Evolutionary conservation across 73 alveolate species (phyloP).

Genomic region (Durusdinium trenchii): DNA sequence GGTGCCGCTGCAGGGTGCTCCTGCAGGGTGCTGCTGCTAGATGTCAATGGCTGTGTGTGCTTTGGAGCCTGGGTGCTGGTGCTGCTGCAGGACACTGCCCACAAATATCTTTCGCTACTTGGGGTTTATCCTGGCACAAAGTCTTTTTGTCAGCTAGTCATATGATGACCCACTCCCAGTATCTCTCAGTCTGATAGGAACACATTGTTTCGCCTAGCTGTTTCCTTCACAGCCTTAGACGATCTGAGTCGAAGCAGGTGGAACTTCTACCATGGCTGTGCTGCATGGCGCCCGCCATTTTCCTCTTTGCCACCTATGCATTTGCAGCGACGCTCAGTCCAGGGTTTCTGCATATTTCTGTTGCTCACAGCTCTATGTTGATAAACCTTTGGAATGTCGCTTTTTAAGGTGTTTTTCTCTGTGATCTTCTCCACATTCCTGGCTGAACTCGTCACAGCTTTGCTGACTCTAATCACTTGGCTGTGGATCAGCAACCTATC

Average conservation of each 20-base stretch:
- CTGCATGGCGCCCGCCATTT: slow-evolving; percentile 87
- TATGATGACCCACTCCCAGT: too few relatives aligned
- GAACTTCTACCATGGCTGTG: slow-evolving; percentile 80
- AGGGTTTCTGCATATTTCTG: neutral
- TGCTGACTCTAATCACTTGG: slow-evolving; percentile 63
- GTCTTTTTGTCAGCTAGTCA: too few relatives aligned
- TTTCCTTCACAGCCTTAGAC: too few relatives aligned
- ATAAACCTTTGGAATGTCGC: neutral
- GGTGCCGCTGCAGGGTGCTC: too few relatives aligned
- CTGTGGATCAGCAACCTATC: slow-evolving; percentile 81
- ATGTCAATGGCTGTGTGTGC: too few relatives aligned
- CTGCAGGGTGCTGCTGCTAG: too few relatives aligned
- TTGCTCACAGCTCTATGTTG: neutral
- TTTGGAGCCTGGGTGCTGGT: too few relatives aligned
- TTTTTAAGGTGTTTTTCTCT: slow-evolving; percentile 22
- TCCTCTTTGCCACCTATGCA: slow-evolving; percentile 23
- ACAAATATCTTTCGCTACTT: too few relatives aligned
- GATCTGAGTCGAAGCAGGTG: slow-evolving; percentile 34
- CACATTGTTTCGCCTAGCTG: too few relatives aligned
- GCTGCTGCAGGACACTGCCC: too few relatives aligned
- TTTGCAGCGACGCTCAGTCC: slow-evolving; percentile 19
- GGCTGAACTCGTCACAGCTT: slow-evolving; percentile 70
- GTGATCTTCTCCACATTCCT: slow-evolving; percentile 35
- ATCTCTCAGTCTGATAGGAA: too few relatives aligned
- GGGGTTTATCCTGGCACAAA: too few relatives aligned